phyloP scores from a whole-genome alignment of 768 basidiomycete genomes.

The Panellus pusillus region DNA sequence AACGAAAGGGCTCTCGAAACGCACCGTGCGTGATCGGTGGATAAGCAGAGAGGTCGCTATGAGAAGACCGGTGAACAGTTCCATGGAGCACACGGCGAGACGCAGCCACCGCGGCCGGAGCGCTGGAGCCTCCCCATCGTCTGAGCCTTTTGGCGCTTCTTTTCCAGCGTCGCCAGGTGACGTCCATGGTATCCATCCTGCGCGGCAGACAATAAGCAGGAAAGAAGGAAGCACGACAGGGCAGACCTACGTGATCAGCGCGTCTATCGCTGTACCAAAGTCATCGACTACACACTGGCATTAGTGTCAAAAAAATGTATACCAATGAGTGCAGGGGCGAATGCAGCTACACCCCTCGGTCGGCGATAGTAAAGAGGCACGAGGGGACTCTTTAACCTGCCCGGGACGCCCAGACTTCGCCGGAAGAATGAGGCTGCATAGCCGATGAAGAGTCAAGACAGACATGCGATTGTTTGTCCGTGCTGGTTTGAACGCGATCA shows the following conservation, averaged over 20 bases:
- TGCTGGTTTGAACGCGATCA: too few relatives aligned
- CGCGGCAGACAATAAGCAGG: neutral
- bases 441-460: too few relatives aligned
- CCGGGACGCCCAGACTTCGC: too few relatives aligned
- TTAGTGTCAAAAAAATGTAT: neutral
- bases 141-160: neutral
- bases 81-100: conserved; percentile 12
- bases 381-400: too few relatives aligned
- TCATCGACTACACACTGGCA: neutral
- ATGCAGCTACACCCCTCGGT: conserved; percentile 4
- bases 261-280: conserved; percentile 4
- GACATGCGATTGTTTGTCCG: too few relatives aligned
- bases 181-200: conserved; percentile 8
- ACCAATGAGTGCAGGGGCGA: conserved; percentile 9
- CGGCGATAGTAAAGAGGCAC: neutral
- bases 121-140: neutral
- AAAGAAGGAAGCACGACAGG: neutral
- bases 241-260: conserved; percentile 2
- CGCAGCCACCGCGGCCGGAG: conserved; percentile 11
- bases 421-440: too few relatives aligned
- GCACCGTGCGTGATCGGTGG: conserved; percentile 13
- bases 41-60: conserved; percentile 9
- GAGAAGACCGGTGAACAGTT: conserved; percentile 7
- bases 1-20: neutral
- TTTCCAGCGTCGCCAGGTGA: conserved; percentile 16